Base-by-base conservation (phyloP, 1,284 basidiomycete genomes). In the Cryptococcus jaspeensis region DNA sequence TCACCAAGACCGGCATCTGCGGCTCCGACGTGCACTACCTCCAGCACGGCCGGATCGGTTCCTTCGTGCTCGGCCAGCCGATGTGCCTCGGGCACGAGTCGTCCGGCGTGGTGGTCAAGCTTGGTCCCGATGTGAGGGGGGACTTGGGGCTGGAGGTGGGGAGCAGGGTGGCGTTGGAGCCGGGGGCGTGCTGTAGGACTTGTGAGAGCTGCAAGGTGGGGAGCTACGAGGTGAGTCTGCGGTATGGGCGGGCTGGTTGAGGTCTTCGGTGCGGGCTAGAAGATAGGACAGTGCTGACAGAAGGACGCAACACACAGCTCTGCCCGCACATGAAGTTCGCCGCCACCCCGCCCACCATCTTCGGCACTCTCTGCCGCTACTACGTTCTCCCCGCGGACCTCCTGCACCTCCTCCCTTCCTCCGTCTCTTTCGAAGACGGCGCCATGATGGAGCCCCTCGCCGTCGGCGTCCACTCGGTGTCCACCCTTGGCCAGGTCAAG, bases 1-100 rank as follows among this genome's bases (percentile, higher is more conserved):
- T 97, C 44, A 89, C 90, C 76, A 93, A 95, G 78, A 93, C 92
- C n/a, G 90, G 91, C 53, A 91, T 94, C 64, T 95, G 92, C 76
- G 90, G 91, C 41, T 91, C 87, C 53, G 92, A 94, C 81, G 89
- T 88, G 76, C 74, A 77, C 58, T 76, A 74, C 62, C 64, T 76
- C 50, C 57, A 68, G 52, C 72, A 77, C 52, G 75, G 68, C 23
- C 45, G 56, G 39, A 77, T 76, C 51, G 76, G 76, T 6, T 64
- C 69, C 38, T 77, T 76, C 60, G 71, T 77, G 22, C 63, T 78
- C 46, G 64, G 72, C 41, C 59, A 77, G 56, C 77, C 78, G 40
- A 77, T 78, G 76, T 72, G 69, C 52, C 64, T 76, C 15, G 74
- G 74, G 13, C 74, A 76, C 58, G 74, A 76, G 63, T 71, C 65